Base-by-base conservation (phyloP, 306 rosid species). In the Acacia crassicarpa region DNA sequence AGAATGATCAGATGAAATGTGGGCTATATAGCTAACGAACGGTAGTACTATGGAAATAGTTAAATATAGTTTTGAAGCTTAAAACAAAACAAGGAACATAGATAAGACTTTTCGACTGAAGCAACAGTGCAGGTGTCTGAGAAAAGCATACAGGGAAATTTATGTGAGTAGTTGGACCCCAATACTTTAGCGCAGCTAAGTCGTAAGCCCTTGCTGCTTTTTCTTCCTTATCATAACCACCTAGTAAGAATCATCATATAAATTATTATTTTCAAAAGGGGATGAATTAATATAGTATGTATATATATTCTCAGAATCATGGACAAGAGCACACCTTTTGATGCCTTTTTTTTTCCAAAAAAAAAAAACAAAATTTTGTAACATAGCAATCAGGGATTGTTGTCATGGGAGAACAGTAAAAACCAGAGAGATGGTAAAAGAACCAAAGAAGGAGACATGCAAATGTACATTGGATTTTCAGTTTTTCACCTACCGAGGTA, bases 191-290 rank as follows among this genome's bases (percentile, higher is more conserved):
- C 74, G 99, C 99, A 77, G 99, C 99, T 87, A 95, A 89, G 88
- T 95, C 99, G 80, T 95, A 95, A 45, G 98, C 99, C 87, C 82
- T 90, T 43, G 99, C 99, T 84, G 99, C 99, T 86, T 92, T 95
- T 84, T 95, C 99, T 86, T 95, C 99, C 89, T 93, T 95, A 67
- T 95, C 99, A 87, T 95, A 95, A 59, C 99, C 99, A 80, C 99
- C 99, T 95, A 86, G 89, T 82, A 63, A 58, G 41, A 67, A 83
- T 1, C 14, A 82, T 79, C 46, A 59, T 58, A 80, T 33, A 78
- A 54, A 82, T 75, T 33, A 82, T 75, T 45, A 86, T 76, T 83
- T 38, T 62, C 59, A 63, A 54, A 89, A 73, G 25, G 72, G 40
- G 48, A 74, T 73, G 45, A 77, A 61, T 80, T 67, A 61, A 78